Conservation (phyloP, 441 rosid genomes). For the Croton laevigatus region DNA sequence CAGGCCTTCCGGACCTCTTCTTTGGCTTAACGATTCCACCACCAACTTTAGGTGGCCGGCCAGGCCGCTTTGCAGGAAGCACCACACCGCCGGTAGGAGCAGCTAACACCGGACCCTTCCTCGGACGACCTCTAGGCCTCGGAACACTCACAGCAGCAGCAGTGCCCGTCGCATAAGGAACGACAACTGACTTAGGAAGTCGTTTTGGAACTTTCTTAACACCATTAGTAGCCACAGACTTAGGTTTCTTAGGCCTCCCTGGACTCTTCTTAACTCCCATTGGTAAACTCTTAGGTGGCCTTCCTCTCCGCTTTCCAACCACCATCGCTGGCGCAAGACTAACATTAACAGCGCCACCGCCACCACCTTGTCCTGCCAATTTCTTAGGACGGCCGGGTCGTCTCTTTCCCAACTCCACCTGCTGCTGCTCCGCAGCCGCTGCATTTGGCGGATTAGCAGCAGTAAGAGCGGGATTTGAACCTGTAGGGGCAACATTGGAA, state of each 20-base stretch:
- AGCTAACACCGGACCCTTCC: constrained; percentile 24
- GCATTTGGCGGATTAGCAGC: background rate
- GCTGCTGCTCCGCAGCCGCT: background rate
- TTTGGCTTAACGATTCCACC: constrained; percentile 33
- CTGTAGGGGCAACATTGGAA: background rate
- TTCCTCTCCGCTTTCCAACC: constrained; percentile 35
- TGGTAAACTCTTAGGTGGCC: constrained; percentile 37
- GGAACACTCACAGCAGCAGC: constrained; percentile 18
- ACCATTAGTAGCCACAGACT: constrained; percentile 30
- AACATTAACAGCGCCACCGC: background rate
- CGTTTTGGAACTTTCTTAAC: constrained; percentile 44
- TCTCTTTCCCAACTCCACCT: constrained; percentile 22
- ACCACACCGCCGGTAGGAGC: constrained; percentile 24
- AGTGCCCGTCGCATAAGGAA: constrained; percentile 39
- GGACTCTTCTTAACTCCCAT: constrained; percentile 31
- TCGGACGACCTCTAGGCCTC: constrained; percentile 68
- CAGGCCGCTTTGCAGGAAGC: constrained; percentile 43
- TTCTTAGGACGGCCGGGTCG: constrained; percentile 57
- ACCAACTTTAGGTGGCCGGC: constrained; percentile 58
- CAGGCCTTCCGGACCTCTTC: constrained; percentile 47
- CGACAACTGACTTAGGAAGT: constrained; percentile 36
- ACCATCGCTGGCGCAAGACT: background rate
- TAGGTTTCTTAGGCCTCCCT: constrained; percentile 60
- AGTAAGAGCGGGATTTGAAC: background rate
- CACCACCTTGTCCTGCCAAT: constrained; percentile 25